Percentiles rank a stretch among this genome's conserved stretches.
Evolutionary conservation across 768 basidiomycete species (phyloP).

Genomic region (Gloeostereum incarnatum): DNA sequence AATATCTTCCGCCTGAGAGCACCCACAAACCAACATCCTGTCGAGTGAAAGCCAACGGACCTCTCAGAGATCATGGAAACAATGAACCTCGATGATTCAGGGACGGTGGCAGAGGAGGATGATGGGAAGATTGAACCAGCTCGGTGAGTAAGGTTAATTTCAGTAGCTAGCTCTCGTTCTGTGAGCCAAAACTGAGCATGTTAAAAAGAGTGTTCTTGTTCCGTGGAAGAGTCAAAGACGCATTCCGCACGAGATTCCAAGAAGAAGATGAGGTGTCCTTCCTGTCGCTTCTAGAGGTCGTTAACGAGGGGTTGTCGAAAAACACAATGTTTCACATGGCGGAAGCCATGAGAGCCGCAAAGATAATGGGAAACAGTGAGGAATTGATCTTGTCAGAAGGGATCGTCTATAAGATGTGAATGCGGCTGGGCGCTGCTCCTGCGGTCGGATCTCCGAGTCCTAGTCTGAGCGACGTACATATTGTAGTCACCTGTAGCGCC

Average conservation of each 20-base stretch:
- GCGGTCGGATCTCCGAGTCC: too few species aligned
- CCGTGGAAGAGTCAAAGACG: slow-evolving; percentile 63
- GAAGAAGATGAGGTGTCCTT: slow-evolving; percentile 75
- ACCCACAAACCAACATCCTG: too few species aligned
- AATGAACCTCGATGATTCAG: too few species aligned
- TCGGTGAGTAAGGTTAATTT: slow-evolving; percentile 1
- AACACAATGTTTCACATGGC: slow-evolving; percentile 67
- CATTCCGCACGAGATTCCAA: slow-evolving; percentile 59
- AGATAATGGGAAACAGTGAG: slow-evolving; percentile 70
- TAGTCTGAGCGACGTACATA: too few species aligned
- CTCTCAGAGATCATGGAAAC: too few species aligned
- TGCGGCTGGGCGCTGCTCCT: too few species aligned
- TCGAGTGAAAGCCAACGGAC: too few species aligned
- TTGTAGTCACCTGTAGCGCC: too few species aligned
- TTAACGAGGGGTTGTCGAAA: slow-evolving; percentile 70
- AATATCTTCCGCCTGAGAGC: too few species aligned
- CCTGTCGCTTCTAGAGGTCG: slow-evolving; percentile 54
- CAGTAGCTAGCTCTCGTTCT: slow-evolving; percentile 2
- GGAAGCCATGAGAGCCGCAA: slow-evolving; percentile 69
- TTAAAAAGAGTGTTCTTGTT: slow-evolving; percentile 63
- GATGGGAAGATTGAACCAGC: slow-evolving; percentile 1
- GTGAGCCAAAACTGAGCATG: slow-evolving; percentile 6
- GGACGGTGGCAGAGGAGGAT: not conserved
- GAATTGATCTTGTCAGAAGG: slow-evolving; percentile 87
- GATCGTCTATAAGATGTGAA: slow-evolving; percentile 73